Conservation (phyloP, 768 basidiomycete species). For the Boletus subcaerulescens region DNA sequence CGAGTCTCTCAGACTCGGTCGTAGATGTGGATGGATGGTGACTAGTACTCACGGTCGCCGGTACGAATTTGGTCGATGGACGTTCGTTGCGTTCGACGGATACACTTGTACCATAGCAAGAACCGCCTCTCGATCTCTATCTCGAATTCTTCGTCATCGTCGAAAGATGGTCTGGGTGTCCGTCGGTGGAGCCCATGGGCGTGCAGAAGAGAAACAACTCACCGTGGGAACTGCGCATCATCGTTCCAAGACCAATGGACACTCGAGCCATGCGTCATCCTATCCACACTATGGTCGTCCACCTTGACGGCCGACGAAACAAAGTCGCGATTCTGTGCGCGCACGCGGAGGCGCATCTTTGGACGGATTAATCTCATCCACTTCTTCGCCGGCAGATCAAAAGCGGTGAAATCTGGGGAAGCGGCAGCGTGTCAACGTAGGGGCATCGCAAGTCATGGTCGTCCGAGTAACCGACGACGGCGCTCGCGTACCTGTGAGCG, state of each 20-base stretch:
- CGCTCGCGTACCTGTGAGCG: slow-evolving; percentile 18
- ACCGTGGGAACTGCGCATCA: slow-evolving; percentile 14
- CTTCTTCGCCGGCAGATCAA: slow-evolving; percentile 18
- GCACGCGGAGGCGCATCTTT: slow-evolving; percentile 23
- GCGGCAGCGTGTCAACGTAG: too few relatives aligned
- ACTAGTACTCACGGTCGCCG: slow-evolving; percentile 13
- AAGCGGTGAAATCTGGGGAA: slow-evolving; percentile 20
- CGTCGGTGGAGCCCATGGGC: neutral
- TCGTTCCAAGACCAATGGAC: slow-evolving; percentile 17
- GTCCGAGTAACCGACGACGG: too few relatives aligned
- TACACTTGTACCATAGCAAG: slow-evolving; percentile 21
- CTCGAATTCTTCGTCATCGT: slow-evolving; percentile 17
- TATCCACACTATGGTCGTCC: neutral
- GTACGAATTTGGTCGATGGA: slow-evolving; percentile 25
- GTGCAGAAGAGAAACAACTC: neutral
- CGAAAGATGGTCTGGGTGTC: slow-evolving; percentile 10
- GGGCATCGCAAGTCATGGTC: too few relatives aligned
- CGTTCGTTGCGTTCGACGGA: slow-evolving; percentile 21
- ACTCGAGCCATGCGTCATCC: neutral
- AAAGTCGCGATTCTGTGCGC: slow-evolving; percentile 1
- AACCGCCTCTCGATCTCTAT: slow-evolving; percentile 21
- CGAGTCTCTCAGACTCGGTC: too few relatives aligned
- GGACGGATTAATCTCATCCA: slow-evolving; percentile 19
- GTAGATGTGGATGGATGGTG: neutral
- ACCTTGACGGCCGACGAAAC: slow-evolving; percentile 17